Conservation (phyloP, 495 filamentous ascomycete species). For the Trichoderma erinaceum region DNA sequence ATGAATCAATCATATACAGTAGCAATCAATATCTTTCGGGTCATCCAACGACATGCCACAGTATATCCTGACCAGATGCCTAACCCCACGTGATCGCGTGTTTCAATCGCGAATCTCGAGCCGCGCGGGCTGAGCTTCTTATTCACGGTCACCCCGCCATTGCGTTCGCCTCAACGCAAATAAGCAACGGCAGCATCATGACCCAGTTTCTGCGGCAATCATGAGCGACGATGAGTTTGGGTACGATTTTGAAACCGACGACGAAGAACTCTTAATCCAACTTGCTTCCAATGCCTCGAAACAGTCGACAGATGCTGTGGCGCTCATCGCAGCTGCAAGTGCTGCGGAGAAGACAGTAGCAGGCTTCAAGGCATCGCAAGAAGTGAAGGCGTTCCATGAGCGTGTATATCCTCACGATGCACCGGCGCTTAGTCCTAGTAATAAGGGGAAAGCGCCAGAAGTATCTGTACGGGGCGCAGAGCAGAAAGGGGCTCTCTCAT, state of each 20-base stretch:
- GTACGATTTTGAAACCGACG: slow-evolving; percentile 62
- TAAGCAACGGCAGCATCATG: neutral
- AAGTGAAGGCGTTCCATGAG: neutral
- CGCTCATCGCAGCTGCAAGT: neutral
- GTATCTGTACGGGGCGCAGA: neutral
- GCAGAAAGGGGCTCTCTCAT: neutral
- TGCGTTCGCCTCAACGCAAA: neutral
- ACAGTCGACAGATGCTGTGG: neutral
- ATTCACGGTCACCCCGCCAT: neutral
- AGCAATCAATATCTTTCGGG: neutral
- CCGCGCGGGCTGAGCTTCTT: neutral
- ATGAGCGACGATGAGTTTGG: slow-evolving; percentile 57
- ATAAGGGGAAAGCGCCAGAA: neutral
- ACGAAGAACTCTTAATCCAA: slow-evolving; percentile 35
- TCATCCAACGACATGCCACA: neutral
- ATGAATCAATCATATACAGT: neutral
- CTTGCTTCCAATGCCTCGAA: slow-evolving; percentile 5
- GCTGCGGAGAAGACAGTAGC: neutral
- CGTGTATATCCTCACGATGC: neutral
- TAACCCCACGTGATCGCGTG: neutral
- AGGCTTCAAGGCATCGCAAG: neutral
- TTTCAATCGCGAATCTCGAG: neutral
- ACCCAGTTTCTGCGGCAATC: slow-evolving; percentile 5
- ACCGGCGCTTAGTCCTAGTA: too few relatives aligned
- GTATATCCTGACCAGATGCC: neutral